phyloP scores from a whole-genome alignment of 2,329 filamentous ascomycete genomes.

The Talaromyces sp. region DNA sequence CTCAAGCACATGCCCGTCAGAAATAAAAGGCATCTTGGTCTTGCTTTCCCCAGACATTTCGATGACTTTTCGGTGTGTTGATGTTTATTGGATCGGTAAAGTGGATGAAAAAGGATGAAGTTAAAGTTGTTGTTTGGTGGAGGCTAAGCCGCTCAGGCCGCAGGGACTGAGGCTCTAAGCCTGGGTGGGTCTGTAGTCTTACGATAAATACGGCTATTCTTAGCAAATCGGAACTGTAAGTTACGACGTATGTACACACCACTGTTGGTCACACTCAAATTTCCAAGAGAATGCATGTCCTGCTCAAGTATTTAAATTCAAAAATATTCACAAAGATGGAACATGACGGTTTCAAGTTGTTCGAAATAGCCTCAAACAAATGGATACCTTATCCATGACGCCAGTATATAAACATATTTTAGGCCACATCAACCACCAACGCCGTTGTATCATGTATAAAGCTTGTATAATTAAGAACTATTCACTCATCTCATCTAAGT shows the following conservation, averaged over 20 bases:
- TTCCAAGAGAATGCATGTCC: neutral
- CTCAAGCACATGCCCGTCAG: slow-evolving; percentile 38
- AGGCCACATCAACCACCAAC: neutral
- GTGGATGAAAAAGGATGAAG: neutral
- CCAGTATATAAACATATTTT: neutral
- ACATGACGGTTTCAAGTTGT: neutral
- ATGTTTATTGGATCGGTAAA: neutral
- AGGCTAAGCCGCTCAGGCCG: neutral
- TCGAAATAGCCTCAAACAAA: neutral
- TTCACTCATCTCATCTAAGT: slow-evolving; percentile 12
- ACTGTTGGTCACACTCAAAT: neutral
- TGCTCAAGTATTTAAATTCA: neutral
- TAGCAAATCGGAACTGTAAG: neutral
- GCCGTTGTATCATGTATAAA: neutral
- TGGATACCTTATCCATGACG: neutral
- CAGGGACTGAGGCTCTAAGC: neutral
- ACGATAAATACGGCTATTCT: neutral
- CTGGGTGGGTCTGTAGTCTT: neutral
- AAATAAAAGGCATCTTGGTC: slow-evolving; percentile 34
- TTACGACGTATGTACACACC: neutral
- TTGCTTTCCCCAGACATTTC: slow-evolving; percentile 34
- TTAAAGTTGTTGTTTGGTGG: neutral
- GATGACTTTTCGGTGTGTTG: neutral
- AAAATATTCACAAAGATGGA: neutral
- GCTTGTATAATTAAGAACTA: neutral